Conservation (phyloP, 176 grass and related monocot species). For the Ananas comosus region DNA sequence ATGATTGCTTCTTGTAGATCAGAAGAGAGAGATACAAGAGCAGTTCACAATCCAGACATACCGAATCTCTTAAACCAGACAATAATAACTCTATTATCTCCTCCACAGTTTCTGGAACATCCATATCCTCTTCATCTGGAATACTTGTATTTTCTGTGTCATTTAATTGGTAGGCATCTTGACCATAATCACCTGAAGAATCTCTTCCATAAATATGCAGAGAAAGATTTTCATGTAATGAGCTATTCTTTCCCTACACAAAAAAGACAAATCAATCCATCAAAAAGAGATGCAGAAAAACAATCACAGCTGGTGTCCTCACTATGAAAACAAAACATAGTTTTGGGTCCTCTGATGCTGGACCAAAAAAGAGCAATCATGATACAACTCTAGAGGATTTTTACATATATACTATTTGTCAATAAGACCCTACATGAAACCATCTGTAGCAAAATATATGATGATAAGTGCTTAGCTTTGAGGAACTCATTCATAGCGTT, state of each 20-base stretch:
- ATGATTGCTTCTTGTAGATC: neutral
- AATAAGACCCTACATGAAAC: neutral
- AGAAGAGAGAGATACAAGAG: neutral
- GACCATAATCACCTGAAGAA: slow-evolving; percentile 30
- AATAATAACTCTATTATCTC: slow-evolving; percentile 77
- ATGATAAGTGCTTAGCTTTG: no score
- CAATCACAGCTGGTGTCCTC: neutral
- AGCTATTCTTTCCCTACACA: slow-evolving; percentile 61
- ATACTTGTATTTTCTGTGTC: slow-evolving; percentile 15
- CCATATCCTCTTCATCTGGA: slow-evolving; percentile 69
- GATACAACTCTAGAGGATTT: neutral
- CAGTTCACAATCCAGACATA: slow-evolving; percentile 34
- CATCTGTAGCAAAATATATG: no score
- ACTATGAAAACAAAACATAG: neutral
- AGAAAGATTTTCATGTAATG: slow-evolving; percentile 64
- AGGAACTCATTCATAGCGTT: no score
- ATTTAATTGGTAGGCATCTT: slow-evolving; percentile 29
- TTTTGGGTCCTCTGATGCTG: neutral
- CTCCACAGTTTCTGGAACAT: slow-evolving; percentile 87
- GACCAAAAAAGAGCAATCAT: neutral
- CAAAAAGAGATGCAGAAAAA: neutral
- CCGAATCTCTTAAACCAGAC: slow-evolving; percentile 86
- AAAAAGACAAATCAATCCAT: slow-evolving; percentile 5
- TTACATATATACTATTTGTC: neutral
- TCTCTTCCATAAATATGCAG: slow-evolving; percentile 22